These are phyloP conservation scores for Tetragonia tetragonoides DNA, from an alignment of 148 eudicot genomes.

Conservation along the genomic window DNA sequence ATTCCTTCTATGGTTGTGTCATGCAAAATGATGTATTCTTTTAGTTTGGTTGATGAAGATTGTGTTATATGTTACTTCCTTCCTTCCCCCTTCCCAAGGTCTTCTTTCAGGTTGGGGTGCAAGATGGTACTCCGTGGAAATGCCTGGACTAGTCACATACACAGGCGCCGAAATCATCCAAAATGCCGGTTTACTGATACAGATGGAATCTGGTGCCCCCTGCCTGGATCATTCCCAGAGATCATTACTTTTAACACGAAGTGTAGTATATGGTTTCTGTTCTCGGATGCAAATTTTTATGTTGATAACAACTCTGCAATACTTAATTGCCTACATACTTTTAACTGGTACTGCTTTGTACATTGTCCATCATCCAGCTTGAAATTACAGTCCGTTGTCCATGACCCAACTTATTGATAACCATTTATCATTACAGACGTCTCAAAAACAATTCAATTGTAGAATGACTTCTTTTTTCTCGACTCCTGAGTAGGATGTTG, in stretches of 20 bases:
- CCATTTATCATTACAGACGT: neutral
- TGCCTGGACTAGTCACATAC: constrained; percentile 99
- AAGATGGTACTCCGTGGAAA: constrained; percentile 99
- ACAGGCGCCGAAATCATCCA: constrained; percentile 98
- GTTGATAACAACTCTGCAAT: neutral
- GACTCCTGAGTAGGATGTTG: neutral
- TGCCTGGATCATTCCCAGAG: constrained; percentile 98
- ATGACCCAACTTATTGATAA: neutral
- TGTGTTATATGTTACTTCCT: constrained; percentile 2
- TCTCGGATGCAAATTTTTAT: neutral
- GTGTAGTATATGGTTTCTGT: constrained; percentile 52
- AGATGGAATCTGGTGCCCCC: constrained; percentile 98
- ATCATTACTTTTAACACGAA: constrained; percentile 83
- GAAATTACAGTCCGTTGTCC: neutral
- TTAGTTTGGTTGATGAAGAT: constrained; percentile 6
- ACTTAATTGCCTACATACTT: neutral
- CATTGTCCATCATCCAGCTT: neutral
- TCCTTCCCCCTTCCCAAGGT: neutral
- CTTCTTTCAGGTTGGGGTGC: constrained; percentile 62
- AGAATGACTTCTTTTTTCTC: neutral
- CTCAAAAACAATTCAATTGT: neutral
- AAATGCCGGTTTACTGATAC: constrained; percentile 97
- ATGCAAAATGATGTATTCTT: constrained; percentile 56
- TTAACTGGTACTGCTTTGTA: constrained; percentile 1
- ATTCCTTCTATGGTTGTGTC: constrained; percentile 97